Evolutionary conservation across 345 rosid species (phyloP), one percentile per base, ranked within the genome.

Genomic region (Euphorbia peplus): DNA sequence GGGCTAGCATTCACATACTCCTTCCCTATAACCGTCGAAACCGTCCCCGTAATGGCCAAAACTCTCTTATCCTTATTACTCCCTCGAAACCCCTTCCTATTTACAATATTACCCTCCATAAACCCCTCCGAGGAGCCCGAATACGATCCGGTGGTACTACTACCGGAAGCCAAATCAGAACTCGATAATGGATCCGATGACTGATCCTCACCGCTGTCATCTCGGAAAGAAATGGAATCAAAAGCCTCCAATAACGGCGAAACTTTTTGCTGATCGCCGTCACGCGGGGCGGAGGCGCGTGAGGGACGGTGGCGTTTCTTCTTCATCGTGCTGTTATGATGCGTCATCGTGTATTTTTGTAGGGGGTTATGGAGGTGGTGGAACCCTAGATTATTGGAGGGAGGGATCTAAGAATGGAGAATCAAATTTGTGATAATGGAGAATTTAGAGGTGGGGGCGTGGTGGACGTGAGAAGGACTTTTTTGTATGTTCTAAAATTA

Each of bases 31-130:
- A 93, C 76, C 12, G 91, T 82, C n/a, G 97, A 87, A 51, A 91
- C 92, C 72, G 87, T 93, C 56, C 98, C 97, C 37, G 95, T 82
- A 0, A 79, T 79, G 2, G 96, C 98, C 69, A 89, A 78, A 70
- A 74, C 84, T 63, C 76, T 85, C 82, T 79, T 91, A 82, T 77
- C 79, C 84, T 84, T 89, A 44, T 35, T 80, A 61, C 83, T 55
- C 19, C 73, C 76, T 35, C 73, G 56, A 62, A 75, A 72, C 52
- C 78, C 78, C 55, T 63, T 78, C 41, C 78, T 68, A 0, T 64
- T 64, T 42, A 29, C 56, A 63, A 69, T 10, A 46, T 76, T 52
- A n/a, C 55, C 75, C 79, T 80, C 87, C 74, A 39, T 4, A 18
- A 57, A 75, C 58, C 84, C 83, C 25, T 73, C 79, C 37, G 75